A percentile compares a stretch with the other conserved stretches of the same genome.
Evolutionary conservation across 345 rosid species (phyloP).

Genomic region (Eucalyptus cloeziana): DNA sequence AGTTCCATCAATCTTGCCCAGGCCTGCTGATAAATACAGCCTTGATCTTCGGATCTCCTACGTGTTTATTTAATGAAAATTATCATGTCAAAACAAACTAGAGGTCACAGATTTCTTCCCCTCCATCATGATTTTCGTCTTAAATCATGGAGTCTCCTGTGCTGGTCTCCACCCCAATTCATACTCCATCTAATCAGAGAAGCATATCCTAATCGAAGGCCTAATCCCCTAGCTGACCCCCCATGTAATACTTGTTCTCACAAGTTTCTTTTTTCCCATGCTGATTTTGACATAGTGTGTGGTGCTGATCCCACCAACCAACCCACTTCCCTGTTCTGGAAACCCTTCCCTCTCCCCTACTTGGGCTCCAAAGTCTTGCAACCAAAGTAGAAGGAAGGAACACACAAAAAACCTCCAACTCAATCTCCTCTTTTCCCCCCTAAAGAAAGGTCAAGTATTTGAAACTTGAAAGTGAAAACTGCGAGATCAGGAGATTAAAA

Average conservation of each 20-base stretch:
- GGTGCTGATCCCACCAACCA: conserved; percentile 27
- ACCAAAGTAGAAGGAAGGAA: not conserved
- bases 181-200: not conserved
- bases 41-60: not conserved
- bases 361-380: not conserved
- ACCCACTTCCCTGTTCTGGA: not conserved
- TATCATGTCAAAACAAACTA: not conserved
- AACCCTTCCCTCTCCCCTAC: conserved; percentile 1
- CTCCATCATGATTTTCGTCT: not conserved
- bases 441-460: not conserved
- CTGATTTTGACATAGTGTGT: conserved; percentile 3
- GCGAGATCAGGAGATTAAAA: not conserved
- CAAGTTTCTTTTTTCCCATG: not conserved
- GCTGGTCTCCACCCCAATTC: not conserved
- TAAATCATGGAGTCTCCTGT: not conserved
- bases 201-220: conserved; percentile 1
- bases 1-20: conserved; percentile 16
- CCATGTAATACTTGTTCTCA: not conserved
- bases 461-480: not conserved
- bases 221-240: not conserved
- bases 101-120: not conserved
- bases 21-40: not conserved
- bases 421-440: not conserved
- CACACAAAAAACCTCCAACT: not conserved
- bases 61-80: not conserved